Conservation (phyloP, 176 grass and related monocot species). For the Oryza rufipogon region DNA sequence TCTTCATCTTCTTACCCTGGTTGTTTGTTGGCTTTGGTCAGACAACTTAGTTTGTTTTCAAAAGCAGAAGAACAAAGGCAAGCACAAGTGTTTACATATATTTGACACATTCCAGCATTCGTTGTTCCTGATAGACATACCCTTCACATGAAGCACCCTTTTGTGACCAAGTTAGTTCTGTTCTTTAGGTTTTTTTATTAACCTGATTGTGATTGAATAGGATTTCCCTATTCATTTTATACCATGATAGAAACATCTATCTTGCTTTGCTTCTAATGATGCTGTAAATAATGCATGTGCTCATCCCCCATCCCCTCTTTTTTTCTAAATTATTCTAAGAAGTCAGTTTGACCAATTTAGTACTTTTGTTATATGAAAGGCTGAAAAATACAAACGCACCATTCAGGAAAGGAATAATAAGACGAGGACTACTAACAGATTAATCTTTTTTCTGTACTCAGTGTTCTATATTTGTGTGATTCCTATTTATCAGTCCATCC, state of each 20-base stretch:
- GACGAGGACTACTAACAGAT: not conserved
- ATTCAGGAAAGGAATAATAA: not conserved
- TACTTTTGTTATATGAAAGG: too few relatives aligned
- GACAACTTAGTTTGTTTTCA: not conserved
- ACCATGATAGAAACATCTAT: not conserved
- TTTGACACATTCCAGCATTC: not conserved
- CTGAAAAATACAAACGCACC: too few relatives aligned
- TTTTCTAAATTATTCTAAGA: too few relatives aligned
- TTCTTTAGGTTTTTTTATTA: not conserved
- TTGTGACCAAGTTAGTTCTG: not conserved
- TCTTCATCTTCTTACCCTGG: constrained; percentile 6
- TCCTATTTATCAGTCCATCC: constrained; percentile 1
- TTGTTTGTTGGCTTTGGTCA: not conserved
- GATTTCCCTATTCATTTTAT: not conserved
- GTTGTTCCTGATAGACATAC: not conserved
- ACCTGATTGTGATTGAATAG: constrained; percentile 26
- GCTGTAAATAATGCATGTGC: too few relatives aligned
- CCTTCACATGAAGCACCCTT: not conserved
- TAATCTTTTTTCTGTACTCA: not conserved
- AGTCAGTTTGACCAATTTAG: too few relatives aligned
- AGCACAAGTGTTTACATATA: not conserved
- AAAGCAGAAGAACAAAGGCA: not conserved
- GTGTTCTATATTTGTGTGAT: not conserved
- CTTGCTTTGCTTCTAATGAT: constrained; percentile 5
- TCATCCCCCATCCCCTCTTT: too few relatives aligned